Conservation (phyloP, 2,329 filamentous ascomycete genomes). For the Colletotrichum ledebouriae region DNA sequence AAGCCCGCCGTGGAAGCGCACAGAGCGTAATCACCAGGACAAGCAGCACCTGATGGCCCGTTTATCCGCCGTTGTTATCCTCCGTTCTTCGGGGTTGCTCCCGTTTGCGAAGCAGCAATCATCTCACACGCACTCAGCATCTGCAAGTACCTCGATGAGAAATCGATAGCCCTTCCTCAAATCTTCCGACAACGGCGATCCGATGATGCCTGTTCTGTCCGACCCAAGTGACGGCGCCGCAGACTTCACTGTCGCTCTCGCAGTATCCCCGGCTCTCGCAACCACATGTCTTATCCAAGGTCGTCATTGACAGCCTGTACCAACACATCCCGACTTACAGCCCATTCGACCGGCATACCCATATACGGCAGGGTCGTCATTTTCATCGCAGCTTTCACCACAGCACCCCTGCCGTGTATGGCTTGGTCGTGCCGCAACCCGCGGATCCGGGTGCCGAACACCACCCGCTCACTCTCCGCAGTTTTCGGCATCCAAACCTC, state of each 20-base stretch:
- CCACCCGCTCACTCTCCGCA: neutral
- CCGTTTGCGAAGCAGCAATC: slow-evolving; percentile 3
- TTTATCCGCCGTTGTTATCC: slow-evolving; percentile 1
- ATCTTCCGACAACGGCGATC: slow-evolving; percentile 3
- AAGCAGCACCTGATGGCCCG: neutral
- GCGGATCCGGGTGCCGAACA: slow-evolving; percentile 8
- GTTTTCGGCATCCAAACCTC: neutral
- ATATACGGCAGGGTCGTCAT: slow-evolving; percentile 1
- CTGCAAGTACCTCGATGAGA: slow-evolving; percentile 20
- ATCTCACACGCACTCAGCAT: neutral
- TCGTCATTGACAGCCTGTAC: slow-evolving; percentile 7
- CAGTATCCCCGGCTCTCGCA: neutral
- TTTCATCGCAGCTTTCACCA: slow-evolving; percentile 20
- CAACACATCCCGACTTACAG: neutral
- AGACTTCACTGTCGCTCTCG: neutral
- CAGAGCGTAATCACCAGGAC: slow-evolving; percentile 2
- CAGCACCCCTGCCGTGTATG: neutral
- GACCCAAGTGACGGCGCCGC: too few species aligned
- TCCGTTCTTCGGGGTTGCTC: slow-evolving; percentile 19
- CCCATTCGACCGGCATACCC: neutral
- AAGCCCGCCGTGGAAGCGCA: slow-evolving; percentile 12
- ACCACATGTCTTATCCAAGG: neutral
- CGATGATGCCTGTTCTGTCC: neutral
- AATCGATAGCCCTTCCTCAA: neutral
- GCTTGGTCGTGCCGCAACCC: slow-evolving; percentile 7